These are phyloP conservation scores for Xylariaceae sp. DNA, from an alignment of 2,329 filamentous ascomycete genomes.

Conservation along the genomic window DNA sequence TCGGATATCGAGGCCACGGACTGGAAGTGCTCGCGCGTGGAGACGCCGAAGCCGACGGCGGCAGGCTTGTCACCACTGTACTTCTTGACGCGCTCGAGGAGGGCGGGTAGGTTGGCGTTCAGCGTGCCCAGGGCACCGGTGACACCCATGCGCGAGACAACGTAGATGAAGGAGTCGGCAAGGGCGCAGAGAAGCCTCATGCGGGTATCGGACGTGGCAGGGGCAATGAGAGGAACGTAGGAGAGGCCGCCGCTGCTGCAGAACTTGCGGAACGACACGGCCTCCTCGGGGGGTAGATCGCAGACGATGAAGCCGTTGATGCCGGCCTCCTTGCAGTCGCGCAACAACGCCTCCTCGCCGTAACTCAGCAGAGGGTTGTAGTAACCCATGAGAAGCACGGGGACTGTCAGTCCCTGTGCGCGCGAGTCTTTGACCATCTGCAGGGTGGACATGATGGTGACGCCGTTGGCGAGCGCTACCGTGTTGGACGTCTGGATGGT, in stretches of 20 bases:
- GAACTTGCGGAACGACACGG: conserved; percentile 80
- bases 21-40: conserved; percentile 88
- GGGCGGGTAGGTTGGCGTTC: conserved; percentile 73
- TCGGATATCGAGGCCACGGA: conserved; percentile 80
- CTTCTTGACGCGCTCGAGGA: conserved; percentile 80
- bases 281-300: conserved; percentile 92
- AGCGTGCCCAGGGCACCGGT: conserved; percentile 83
- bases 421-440: conserved; percentile 80
- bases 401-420: conserved; percentile 68
- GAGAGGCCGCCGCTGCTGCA: conserved; percentile 79
- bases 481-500: conserved; percentile 97
- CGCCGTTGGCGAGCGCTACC: conserved; percentile 79
- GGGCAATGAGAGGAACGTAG: conserved; percentile 95
- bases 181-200: conserved; percentile 97
- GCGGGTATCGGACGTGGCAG: conserved; percentile 82
- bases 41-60: conserved; percentile 93
- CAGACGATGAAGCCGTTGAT: conserved; percentile 97
- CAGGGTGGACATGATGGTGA: conserved; percentile 73
- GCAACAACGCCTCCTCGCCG: conserved; percentile 82
- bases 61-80: conserved; percentile 88
- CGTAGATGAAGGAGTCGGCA: conserved; percentile 97
- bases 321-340: conserved; percentile 76
- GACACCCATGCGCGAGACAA: conserved; percentile 94
- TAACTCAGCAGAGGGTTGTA: conserved; percentile 95
- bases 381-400: conserved; percentile 95